A percentile compares a stretch with the other conserved stretches of the same genome.
These are phyloP conservation scores for Phylloporus sp. DNA, from an alignment of 768 basidiomycete genomes.

Conservation along the genomic window DNA sequence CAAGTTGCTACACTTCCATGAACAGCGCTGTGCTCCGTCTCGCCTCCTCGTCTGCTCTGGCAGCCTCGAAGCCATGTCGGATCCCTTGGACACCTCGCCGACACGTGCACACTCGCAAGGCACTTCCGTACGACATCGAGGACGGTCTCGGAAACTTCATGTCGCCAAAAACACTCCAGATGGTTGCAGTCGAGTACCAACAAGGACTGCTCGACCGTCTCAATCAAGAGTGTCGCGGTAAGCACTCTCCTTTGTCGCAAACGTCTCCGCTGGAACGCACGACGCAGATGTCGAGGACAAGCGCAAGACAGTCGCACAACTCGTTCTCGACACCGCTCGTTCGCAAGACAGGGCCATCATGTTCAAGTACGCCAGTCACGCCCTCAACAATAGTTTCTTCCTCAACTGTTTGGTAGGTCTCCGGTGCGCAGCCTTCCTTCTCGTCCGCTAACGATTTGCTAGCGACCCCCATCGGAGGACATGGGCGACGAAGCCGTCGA, in stretches of 20 bases:
- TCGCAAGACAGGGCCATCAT: conserved; percentile 56
- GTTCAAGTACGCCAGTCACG: conserved; percentile 89
- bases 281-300: conserved; percentile 50
- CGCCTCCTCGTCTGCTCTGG: conserved; percentile 18
- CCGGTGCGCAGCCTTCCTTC: no score
- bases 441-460: neutral
- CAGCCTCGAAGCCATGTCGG: conserved; percentile 9
- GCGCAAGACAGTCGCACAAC: conserved; percentile 59
- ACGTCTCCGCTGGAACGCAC: neutral
- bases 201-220: conserved; percentile 74
- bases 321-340: conserved; percentile 61
- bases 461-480: conserved; percentile 33
- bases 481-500: conserved; percentile 18
- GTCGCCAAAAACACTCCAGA: conserved; percentile 63
- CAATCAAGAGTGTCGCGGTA: conserved; percentile 71
- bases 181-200: conserved; percentile 79
- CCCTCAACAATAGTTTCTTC: conserved; percentile 95
- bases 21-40: conserved; percentile 17
- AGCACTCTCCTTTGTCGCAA: conserved; percentile 13
- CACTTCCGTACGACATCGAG: conserved; percentile 61
- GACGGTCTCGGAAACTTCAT: conserved; percentile 76
- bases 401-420: conserved; percentile 76
- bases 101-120: conserved; percentile 45
- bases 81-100: conserved; percentile 26
- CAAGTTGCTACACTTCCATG: conserved; percentile 16